phyloP scores from a whole-genome alignment of 1,284 basidiomycete genomes.

The Fomitopsis palustris region DNA sequence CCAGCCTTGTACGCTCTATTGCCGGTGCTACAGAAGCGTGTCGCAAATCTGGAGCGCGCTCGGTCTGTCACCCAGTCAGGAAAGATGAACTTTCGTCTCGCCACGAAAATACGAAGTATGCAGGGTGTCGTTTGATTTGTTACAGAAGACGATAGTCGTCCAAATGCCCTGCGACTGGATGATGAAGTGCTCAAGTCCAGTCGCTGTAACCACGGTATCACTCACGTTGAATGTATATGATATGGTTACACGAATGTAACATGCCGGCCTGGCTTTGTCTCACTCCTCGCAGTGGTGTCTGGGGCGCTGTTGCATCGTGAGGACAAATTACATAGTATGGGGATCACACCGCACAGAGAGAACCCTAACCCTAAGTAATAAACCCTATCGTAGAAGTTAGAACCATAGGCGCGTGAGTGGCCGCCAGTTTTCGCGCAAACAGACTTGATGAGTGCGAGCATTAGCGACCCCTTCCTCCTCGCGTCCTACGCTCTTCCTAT shows the following conservation, averaged over 20 bases:
- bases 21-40: conserved; percentile 8
- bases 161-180: background rate
- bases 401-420: conserved; percentile 4
- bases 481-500: conserved; percentile 41
- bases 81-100: conserved; percentile 11
- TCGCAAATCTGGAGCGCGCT: conserved; percentile 8
- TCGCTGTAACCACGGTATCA: too few species aligned
- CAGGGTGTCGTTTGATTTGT: background rate
- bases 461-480: conserved; percentile 60
- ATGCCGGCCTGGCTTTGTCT: too few species aligned
- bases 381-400: conserved; percentile 19
- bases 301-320: too few species aligned
- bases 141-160: too few species aligned
- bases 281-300: too few species aligned
- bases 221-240: too few species aligned
- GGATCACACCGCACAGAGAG: too few species aligned
- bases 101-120: conserved; percentile 1
- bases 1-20: conserved; percentile 9
- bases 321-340: too few species aligned
- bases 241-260: too few species aligned
- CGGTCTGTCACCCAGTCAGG: conserved; percentile 10
- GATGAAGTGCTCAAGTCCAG: conserved; percentile 1
- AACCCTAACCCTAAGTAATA: conserved; percentile 19
- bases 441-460: conserved; percentile 39
- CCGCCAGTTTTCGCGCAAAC: conserved; percentile 15